phyloP scores from a whole-genome alignment of 352 stramenopile species.

The Globisporangium iwayamae region DNA sequence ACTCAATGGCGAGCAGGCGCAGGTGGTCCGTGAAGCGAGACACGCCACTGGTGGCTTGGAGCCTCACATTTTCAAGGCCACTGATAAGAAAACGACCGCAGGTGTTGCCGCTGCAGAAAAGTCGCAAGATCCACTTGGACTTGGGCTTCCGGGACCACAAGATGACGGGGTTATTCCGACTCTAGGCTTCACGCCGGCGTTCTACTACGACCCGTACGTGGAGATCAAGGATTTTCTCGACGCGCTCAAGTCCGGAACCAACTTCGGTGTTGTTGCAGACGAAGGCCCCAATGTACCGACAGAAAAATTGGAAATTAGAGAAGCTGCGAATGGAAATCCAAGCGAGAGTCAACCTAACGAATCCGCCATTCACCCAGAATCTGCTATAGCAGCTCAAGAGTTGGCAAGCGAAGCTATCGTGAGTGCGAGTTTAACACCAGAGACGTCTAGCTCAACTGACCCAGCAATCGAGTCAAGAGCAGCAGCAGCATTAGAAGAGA shows the following conservation, averaged over 20 bases:
- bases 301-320: neutral
- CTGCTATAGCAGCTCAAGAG: no score
- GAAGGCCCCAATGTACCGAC: neutral
- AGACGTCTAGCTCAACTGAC: neutral
- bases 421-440: neutral
- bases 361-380: neutral
- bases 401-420: neutral
- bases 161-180: neutral
- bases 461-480: neutral
- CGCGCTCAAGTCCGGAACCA: neutral
- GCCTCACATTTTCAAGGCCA: neutral
- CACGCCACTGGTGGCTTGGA: no score
- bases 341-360: neutral
- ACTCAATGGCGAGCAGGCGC: neutral
- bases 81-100: neutral
- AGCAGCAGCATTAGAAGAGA: neutral
- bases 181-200: slow-evolving; percentile 16
- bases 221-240: slow-evolving; percentile 18
- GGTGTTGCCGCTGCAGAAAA: neutral
- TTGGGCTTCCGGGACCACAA: neutral
- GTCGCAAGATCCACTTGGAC: neutral
- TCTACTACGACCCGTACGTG: slow-evolving; percentile 17
- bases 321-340: neutral
- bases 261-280: neutral
- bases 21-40: neutral